These are phyloP conservation scores for Colletotrichum sp. DNA, from an alignment of 2,329 filamentous ascomycete species.

Conservation along the genomic window DNA sequence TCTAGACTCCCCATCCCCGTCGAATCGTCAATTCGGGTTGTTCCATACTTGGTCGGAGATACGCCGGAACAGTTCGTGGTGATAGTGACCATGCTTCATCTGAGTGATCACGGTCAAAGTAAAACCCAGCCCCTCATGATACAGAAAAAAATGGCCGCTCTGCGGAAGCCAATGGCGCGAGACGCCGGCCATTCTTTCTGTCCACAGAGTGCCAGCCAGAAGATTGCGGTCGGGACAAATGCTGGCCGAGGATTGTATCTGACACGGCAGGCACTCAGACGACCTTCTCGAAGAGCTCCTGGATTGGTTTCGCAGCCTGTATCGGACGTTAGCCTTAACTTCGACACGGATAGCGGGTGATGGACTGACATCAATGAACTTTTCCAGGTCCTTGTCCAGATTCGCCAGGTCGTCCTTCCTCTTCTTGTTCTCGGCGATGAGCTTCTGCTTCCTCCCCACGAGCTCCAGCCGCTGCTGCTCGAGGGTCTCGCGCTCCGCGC, in stretches of 20 bases:
- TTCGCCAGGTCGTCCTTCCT: constrained; percentile 92
- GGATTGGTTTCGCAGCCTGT: constrained; percentile 86
- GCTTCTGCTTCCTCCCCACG: constrained; percentile 68
- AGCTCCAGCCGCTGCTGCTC: constrained; percentile 84
- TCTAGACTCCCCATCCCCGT: not conserved
- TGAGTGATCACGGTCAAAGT: too few relatives aligned
- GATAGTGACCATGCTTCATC: too few relatives aligned
- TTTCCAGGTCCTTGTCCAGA: constrained; percentile 90
- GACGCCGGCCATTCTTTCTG: too few relatives aligned
- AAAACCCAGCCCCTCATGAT: too few relatives aligned
- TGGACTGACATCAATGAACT: constrained; percentile 81
- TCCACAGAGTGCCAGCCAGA: too few relatives aligned
- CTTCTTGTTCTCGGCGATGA: constrained; percentile 80
- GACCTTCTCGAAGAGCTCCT: constrained; percentile 83
- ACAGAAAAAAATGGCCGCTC: too few relatives aligned
- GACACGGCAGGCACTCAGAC: constrained; percentile 36
- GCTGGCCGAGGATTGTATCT: not conserved
- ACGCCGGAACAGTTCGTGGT: too few relatives aligned
- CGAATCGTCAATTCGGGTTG: accelerated
- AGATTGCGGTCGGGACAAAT: not conserved
- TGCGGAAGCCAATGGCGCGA: too few relatives aligned
- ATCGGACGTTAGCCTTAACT: constrained; percentile 14
- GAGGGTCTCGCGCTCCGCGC: constrained; percentile 80
- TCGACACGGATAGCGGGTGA: not conserved
- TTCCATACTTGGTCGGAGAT: not conserved